Percentiles rank a stretch among this genome's conserved stretches.
Conservation (phyloP, 495 filamentous ascomycete species). For the Tuber melanosporum region DNA sequence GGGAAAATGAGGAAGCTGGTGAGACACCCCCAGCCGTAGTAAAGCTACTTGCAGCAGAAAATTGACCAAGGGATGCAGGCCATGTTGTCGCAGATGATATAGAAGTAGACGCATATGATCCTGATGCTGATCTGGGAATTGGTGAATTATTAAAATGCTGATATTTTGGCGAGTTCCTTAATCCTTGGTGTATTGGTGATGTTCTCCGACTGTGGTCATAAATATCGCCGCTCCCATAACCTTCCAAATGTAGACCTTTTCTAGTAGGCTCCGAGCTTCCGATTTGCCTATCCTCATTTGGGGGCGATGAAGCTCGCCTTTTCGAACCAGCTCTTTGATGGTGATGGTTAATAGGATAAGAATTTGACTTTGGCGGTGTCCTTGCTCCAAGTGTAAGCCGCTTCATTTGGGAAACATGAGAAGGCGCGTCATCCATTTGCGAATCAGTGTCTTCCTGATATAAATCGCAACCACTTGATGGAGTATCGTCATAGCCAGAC, state of each 20-base stretch:
- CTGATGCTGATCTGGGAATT: conserved; percentile 29
- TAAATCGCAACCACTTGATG: conserved; percentile 26
- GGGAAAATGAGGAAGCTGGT: conserved; percentile 38
- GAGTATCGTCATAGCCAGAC: conserved; percentile 24
- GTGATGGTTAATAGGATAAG: conserved; percentile 28
- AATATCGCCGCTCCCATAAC: conserved; percentile 23
- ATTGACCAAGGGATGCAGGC: conserved; percentile 35
- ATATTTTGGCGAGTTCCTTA: conserved; percentile 30
- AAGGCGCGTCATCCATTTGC: conserved; percentile 38
- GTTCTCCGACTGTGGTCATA: conserved; percentile 35
- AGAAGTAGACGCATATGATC: conserved; percentile 33
- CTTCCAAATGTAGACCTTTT: conserved; percentile 33
- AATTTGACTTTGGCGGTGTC: conserved; percentile 38
- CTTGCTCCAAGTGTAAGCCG: conserved; percentile 33
- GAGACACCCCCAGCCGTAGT: conserved; percentile 35
- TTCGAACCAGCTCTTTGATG: conserved; percentile 37
- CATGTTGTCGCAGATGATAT: conserved; percentile 35
- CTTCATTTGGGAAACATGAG: conserved; percentile 29
- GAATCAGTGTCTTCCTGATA: conserved; percentile 37
- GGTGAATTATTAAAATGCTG: conserved; percentile 27
- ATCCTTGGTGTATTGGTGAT: conserved; percentile 37
- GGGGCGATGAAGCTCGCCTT: conserved; percentile 39
- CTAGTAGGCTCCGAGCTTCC: conserved; percentile 36
- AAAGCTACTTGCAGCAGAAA: conserved; percentile 36
- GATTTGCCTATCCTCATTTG: conserved; percentile 32